Evolutionary conservation across 2,329 filamentous ascomycete species (phyloP), one percentile per base, ranked within the genome.

Genomic region (Cladosporium austrohemisphaericum): DNA sequence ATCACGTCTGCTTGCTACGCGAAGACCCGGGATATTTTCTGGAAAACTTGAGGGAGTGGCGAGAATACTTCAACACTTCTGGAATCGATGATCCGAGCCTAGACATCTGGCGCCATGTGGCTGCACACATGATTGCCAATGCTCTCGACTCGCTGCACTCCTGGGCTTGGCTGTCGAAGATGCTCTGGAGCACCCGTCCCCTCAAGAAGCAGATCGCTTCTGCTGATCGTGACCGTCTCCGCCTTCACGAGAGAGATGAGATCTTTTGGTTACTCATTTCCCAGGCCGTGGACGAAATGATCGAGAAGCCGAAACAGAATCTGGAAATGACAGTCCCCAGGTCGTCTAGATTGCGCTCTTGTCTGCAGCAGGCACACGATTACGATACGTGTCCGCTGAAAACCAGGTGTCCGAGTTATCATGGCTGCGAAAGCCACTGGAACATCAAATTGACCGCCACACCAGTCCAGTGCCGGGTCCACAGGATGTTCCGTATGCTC

Each of bases 11-110:
- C 72, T 57, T 70, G 0, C 63, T 84, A 2, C 71, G 79, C 6
- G 80, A 84, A 55, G 81, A 84, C 57, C 79, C 80, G 0, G 64
- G 64, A 1, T 83, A 81, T 61, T 83, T 83, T 53, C 62, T 68
- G 3, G 66, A 76, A 1, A 48, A 62, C 0, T 35, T 80, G 1
- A 53, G 58, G 7, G 73, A 78, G 1, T 56, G 58, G 22, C 68
- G 65, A 18, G 75, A 79, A 10, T 79, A 82, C 55, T 65, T 71
- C 0, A 70, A 13, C 49, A 61, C 3, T 8, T 46, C 1, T 10
- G 22, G 14, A 16, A 4, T 20, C 67, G 72, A 31, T 64, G n/a
- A 49, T n/a, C 19, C 36, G 16, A 19, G 5, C 33, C 14, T 7
- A 20, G 33, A 36, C 10, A 9, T 9, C 33, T 46, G 43, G 43